Conservation (phyloP, 805 yeast genomes). For the Teunomyces aglyptinius region DNA sequence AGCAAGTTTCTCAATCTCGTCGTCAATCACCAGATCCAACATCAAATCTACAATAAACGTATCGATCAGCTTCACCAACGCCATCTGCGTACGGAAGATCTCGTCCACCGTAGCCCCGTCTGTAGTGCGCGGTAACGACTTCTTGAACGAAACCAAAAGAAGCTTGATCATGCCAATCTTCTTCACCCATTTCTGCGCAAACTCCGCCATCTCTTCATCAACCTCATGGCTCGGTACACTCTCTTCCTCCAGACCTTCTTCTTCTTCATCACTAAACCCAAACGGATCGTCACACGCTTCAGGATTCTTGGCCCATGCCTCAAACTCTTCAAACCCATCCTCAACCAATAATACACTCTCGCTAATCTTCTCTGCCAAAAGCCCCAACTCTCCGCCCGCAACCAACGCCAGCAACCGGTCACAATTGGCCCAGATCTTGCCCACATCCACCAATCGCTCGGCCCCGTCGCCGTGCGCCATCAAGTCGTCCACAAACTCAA, state of each 20-base stretch:
- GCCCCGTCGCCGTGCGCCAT: conserved; percentile 20
- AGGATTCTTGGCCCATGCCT: conserved; percentile 69
- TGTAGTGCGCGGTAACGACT: conserved; percentile 50
- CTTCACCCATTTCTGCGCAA: conserved; percentile 48
- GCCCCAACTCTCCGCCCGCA: conserved; percentile 51
- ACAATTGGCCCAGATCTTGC: conserved; percentile 70
- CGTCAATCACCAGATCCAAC: conserved; percentile 43
- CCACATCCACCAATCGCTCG: conserved; percentile 55
- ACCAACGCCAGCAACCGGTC: conserved; percentile 45
- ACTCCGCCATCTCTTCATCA: conserved; percentile 30
- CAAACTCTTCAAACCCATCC: conserved; percentile 67
- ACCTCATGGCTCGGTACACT: conserved; percentile 11
- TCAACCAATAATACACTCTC: conserved; percentile 46
- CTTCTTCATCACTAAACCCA: conserved; percentile 39
- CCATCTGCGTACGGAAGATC: conserved; percentile 42
- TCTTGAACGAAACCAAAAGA: conserved; percentile 55
- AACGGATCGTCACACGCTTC: conserved; percentile 50
- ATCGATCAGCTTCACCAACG: conserved; percentile 50
- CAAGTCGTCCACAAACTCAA: conserved; percentile 27
- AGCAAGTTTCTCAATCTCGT: conserved; percentile 11
- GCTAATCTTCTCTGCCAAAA: conserved; percentile 47
- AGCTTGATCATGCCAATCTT: conserved; percentile 58
- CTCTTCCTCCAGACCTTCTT: conserved; percentile 11
- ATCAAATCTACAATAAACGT: conserved; percentile 57
- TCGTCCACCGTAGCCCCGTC: conserved; percentile 46